Evolutionary conservation across 495 filamentous ascomycete species (phyloP).

Genomic region (Patellaria atrata): DNA sequence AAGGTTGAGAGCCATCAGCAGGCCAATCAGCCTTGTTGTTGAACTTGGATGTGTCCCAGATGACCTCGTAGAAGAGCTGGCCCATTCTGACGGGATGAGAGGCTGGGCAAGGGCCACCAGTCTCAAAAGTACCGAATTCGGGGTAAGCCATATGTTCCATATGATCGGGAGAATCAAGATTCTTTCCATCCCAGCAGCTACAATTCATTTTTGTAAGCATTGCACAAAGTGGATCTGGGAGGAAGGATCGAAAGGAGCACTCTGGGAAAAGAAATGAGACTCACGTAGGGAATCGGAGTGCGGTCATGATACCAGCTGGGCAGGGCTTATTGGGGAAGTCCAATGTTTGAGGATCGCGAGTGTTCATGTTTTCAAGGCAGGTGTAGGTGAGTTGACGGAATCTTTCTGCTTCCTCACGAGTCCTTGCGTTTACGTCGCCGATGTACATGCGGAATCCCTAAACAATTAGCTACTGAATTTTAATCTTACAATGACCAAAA

Average conservation of each 20-base stretch:
- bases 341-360: constrained; percentile 1
- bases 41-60: constrained; percentile 11
- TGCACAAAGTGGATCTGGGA: no score
- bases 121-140: constrained; percentile 10
- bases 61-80: constrained; percentile 15
- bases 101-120: constrained; percentile 11
- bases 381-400: constrained; percentile 6
- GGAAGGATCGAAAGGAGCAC: no score
- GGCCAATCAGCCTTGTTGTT: constrained; percentile 10
- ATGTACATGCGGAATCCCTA: constrained; percentile 14
- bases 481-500: no score
- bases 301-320: constrained; percentile 12
- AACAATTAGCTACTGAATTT: no score
- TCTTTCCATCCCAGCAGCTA: constrained; percentile 11
- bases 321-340: constrained; percentile 2
- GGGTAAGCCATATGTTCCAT: constrained; percentile 12
- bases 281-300: constrained; percentile 14
- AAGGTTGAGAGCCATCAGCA: constrained; percentile 13
- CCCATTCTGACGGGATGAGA: constrained; percentile 13
- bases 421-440: constrained; percentile 9
- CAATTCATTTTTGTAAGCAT: no score
- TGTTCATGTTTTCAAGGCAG: not conserved
- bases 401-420: constrained; percentile 11
- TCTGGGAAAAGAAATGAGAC: no score
- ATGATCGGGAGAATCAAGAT: constrained; percentile 14